Evolutionary conservation across 345 rosid species (phyloP).

Genomic region (Heritiera littoralis): DNA sequence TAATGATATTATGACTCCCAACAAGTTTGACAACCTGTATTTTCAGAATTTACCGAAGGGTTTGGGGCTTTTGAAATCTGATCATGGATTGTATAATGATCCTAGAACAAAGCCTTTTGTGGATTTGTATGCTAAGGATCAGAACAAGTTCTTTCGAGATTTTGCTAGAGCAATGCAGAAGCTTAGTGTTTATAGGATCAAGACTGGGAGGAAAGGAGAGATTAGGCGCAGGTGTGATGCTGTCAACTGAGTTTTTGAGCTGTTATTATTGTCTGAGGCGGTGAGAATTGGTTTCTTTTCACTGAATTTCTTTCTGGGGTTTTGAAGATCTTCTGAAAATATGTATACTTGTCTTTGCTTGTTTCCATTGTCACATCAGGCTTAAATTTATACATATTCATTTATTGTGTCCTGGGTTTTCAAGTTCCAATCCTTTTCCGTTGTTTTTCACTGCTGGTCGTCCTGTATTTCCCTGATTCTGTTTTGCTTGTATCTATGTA

Average conservation of each 20-base stretch:
- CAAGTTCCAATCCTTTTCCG: not conserved
- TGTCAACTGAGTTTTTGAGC: constrained; percentile 43
- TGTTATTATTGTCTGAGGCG: not conserved
- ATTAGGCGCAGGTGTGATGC: constrained; percentile 92
- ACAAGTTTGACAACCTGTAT: constrained; percentile 82
- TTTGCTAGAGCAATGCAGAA: constrained; percentile 82
- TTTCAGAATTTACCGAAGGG: constrained; percentile 79
- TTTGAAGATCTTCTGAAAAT: constrained; percentile 27
- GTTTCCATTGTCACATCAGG: constrained; percentile 30
- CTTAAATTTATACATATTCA: constrained; percentile 31
- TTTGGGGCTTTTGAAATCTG: constrained; percentile 73
- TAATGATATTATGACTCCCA: constrained; percentile 90
- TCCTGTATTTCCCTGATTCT: not conserved
- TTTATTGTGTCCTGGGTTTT: constrained; percentile 19
- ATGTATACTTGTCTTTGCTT: constrained; percentile 33
- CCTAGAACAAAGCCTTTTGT: constrained; percentile 64
- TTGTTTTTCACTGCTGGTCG: not conserved
- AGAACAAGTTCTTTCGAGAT: constrained; percentile 62
- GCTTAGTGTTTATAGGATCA: constrained; percentile 66
- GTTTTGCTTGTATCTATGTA: not conserved
- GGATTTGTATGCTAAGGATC: constrained; percentile 65
- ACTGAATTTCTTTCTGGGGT: constrained; percentile 27
- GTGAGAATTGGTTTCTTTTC: not conserved
- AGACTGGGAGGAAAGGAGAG: constrained; percentile 88
- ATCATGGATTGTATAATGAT: constrained; percentile 62